Conservation (phyloP, 2,329 filamentous ascomycete species). For the Colletotrichum nymphaeae region DNA sequence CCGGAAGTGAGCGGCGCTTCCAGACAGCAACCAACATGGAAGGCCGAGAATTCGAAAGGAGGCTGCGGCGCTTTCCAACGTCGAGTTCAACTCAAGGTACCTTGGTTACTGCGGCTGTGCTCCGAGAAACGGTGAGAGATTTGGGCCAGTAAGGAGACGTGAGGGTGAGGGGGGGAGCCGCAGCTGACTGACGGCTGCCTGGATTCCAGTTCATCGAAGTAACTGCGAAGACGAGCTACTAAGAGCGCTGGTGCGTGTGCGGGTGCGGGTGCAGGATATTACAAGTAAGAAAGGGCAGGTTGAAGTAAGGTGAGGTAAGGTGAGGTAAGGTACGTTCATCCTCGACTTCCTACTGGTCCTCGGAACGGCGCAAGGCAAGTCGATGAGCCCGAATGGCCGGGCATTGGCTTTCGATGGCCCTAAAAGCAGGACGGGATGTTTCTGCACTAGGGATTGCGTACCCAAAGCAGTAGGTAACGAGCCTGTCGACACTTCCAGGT, state of each 20-base stretch:
- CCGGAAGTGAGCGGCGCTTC: neutral
- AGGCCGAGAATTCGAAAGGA: neutral
- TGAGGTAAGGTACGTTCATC: conserved; percentile 2
- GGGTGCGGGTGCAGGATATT: no score
- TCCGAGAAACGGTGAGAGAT: conserved; percentile 6
- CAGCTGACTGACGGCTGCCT: conserved; percentile 29
- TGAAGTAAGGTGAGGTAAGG: neutral
- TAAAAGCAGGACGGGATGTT: conserved; percentile 8
- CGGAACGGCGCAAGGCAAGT: conserved; percentile 4
- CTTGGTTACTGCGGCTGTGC: neutral
- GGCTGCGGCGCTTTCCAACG: neutral
- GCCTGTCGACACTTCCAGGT: neutral
- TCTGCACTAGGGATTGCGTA: neutral
- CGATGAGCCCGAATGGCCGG: conserved; percentile 14
- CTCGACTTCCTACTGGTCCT: neutral
- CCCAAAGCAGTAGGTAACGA: neutral
- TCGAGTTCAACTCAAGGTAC: neutral
- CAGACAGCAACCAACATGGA: neutral
- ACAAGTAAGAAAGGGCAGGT: no score
- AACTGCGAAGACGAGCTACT: neutral
- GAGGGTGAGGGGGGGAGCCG: neutral
- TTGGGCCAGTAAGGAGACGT: neutral
- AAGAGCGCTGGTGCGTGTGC: neutral
- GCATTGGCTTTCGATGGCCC: conserved; percentile 12
- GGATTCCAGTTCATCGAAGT: conserved; percentile 6